Conservation (phyloP, 345 rosid species). For the Schrenkiella parvula region DNA sequence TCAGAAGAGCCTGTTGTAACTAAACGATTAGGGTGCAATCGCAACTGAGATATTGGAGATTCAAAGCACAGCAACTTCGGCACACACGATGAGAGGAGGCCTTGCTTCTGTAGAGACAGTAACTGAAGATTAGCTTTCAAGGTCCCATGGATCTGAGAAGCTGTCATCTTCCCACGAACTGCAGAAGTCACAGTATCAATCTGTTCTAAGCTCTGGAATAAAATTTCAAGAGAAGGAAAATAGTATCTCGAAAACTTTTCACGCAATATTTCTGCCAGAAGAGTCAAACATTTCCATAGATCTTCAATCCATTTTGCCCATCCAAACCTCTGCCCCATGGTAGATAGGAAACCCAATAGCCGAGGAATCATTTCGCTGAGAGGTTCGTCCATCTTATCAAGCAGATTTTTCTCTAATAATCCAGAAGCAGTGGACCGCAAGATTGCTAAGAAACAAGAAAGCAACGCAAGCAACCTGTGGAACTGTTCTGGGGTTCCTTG, state of each 20-base stretch:
- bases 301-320: constrained; percentile 85
- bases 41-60: constrained; percentile 65
- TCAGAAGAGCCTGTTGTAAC: constrained; percentile 85
- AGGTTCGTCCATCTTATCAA: constrained; percentile 70
- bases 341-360: constrained; percentile 62
- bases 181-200: constrained; percentile 29
- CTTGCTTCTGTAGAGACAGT: constrained; percentile 78
- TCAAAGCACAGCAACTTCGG: constrained; percentile 63
- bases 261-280: constrained; percentile 83
- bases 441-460: constrained; percentile 84
- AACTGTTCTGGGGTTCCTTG: constrained; percentile 70
- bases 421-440: constrained; percentile 92
- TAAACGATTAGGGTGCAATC: constrained; percentile 79
- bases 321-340: constrained; percentile 80
- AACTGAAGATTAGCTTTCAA: constrained; percentile 88
- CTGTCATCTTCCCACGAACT: constrained; percentile 53
- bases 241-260: constrained; percentile 69
- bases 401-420: constrained; percentile 76
- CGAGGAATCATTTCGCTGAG: constrained; percentile 73
- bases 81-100: constrained; percentile 66
- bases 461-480: constrained; percentile 77
- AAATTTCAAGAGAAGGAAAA: constrained; percentile 57
- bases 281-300: constrained; percentile 87
- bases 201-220: constrained; percentile 65
- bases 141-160: constrained; percentile 77